Evolutionary conservation across 2,329 filamentous ascomycete species (phyloP).

Genomic region (Myriosclerotinia curreyana): DNA sequence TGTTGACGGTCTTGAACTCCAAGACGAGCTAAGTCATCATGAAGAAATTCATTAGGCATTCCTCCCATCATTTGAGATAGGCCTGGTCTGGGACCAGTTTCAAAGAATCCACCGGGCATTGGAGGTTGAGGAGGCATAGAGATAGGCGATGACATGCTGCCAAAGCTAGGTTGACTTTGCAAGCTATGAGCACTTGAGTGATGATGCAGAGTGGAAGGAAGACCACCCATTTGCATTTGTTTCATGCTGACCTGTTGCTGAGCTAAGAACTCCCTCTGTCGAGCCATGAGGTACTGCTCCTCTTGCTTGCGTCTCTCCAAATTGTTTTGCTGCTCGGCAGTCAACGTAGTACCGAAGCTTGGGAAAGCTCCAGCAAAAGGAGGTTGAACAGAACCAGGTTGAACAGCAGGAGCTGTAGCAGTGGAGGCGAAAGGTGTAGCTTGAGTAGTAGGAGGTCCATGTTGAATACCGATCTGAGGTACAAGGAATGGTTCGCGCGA

Average conservation of each 20-base stretch:
- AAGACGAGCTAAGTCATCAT: conserved; percentile 73
- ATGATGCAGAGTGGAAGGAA: conserved; percentile 66
- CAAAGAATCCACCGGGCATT: conserved; percentile 60
- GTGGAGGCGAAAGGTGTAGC: conserved; percentile 39
- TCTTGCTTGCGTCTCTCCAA: conserved; percentile 95
- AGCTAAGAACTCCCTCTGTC: conserved; percentile 88
- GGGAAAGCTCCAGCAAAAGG: conserved; percentile 93
- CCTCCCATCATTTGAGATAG: conserved; percentile 41
- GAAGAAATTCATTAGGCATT: conserved; percentile 53
- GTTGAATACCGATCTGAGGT: conserved; percentile 91
- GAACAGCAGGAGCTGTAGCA: conserved; percentile 45
- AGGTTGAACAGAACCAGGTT: conserved; percentile 68
- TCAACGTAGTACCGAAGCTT: conserved; percentile 92
- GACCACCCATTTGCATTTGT: conserved; percentile 63
- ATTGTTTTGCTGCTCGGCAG: conserved; percentile 96
- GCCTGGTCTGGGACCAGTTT: conserved; percentile 49
- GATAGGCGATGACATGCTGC: conserved; percentile 86
- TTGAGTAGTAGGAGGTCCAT: conserved; percentile 66
- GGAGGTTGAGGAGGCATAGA: conserved; percentile 56
- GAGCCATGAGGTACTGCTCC: conserved; percentile 94
- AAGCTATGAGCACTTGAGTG: conserved; percentile 94
- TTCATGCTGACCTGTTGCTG: conserved; percentile 78
- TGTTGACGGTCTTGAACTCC: conserved; percentile 46
- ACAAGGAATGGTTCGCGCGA: conserved; percentile 96
- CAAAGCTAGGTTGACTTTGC: conserved; percentile 95